A percentile compares a stretch with the other conserved stretches of the same genome.
These are phyloP conservation scores for Coemansia sp. DNA, from an alignment of 192 early-diverging fungal genomes.

Conservation along the genomic window DNA sequence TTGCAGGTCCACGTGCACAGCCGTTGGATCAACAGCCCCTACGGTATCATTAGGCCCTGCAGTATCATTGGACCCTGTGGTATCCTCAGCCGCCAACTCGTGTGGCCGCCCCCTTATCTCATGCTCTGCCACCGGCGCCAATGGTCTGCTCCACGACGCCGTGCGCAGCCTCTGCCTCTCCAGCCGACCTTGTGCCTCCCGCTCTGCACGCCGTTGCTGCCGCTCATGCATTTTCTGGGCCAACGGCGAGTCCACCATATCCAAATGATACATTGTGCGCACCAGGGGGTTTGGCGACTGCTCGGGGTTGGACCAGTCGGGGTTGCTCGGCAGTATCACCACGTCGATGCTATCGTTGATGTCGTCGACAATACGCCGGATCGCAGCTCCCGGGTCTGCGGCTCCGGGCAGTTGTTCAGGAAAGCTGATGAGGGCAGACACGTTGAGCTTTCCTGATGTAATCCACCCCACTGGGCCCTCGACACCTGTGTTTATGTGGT, in stretches of 20 bases:
- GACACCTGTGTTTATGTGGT: conserved; percentile 83
- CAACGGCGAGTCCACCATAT: conserved; percentile 47
- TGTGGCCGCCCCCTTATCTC: conserved; percentile 14
- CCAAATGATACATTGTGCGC: conserved; percentile 37
- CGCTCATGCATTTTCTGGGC: conserved; percentile 39
- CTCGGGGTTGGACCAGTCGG: conserved; percentile 50
- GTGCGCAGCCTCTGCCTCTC: conserved; percentile 49
- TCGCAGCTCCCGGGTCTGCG: conserved; percentile 50
- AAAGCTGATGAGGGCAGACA: conserved; percentile 69
- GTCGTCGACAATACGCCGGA: conserved; percentile 66
- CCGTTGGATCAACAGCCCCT: conserved; percentile 19
- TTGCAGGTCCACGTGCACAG: conserved; percentile 68
- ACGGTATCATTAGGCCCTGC: neutral
- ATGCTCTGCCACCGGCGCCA: conserved; percentile 31
- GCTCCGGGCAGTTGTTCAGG: conserved; percentile 54
- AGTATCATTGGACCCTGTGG: no score
- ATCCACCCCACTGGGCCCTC: conserved; percentile 94
- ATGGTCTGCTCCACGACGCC: conserved; percentile 45
- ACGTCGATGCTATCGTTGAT: conserved; percentile 71
- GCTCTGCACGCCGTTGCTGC: conserved; percentile 34
- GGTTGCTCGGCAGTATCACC: conserved; percentile 47
- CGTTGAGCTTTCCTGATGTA: conserved; percentile 81
- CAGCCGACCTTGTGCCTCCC: conserved; percentile 40
- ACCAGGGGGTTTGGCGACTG: conserved; percentile 40
- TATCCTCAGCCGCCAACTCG: neutral